phyloP scores from a whole-genome alignment of 306 rosid species.

The Delonix regia region DNA sequence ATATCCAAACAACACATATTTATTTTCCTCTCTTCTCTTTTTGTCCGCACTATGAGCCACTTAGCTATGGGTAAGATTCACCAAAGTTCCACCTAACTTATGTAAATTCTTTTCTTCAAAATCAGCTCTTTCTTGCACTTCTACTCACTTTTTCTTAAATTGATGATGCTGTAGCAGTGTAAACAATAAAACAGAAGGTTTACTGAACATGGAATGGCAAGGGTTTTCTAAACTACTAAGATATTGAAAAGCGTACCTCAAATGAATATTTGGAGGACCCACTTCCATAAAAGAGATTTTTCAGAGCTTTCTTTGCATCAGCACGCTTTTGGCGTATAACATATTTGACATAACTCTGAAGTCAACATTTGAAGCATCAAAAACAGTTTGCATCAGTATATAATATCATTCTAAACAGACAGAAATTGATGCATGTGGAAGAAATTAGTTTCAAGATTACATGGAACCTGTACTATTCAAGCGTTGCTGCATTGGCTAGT shows the following conservation, averaged over 20 bases:
- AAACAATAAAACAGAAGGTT: constrained; percentile 18
- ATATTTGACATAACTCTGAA: constrained; percentile 64
- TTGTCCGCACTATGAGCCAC: neutral
- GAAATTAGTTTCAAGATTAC: neutral
- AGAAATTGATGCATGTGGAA: neutral
- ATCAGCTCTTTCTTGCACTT: constrained; percentile 1
- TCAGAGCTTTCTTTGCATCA: constrained; percentile 85
- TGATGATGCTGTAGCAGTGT: neutral
- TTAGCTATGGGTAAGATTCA: neutral
- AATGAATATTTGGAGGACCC: constrained; percentile 58
- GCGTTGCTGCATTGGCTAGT: neutral
- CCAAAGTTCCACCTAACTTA: neutral
- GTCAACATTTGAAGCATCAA: constrained; percentile 39
- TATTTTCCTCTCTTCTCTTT: neutral
- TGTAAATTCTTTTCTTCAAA: neutral
- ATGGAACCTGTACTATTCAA: neutral
- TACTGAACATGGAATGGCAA: constrained; percentile 29
- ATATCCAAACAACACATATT: neutral
- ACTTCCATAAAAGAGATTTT: constrained; percentile 64
- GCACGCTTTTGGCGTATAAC: constrained; percentile 80
- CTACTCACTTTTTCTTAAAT: neutral
- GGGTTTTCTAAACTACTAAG: constrained; percentile 9
- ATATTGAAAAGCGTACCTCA: constrained; percentile 44
- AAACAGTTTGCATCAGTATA: neutral
- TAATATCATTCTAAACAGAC: neutral